Evolutionary conservation across 768 basidiomycete species (phyloP).

Genomic region (Amanita rimosa): DNA sequence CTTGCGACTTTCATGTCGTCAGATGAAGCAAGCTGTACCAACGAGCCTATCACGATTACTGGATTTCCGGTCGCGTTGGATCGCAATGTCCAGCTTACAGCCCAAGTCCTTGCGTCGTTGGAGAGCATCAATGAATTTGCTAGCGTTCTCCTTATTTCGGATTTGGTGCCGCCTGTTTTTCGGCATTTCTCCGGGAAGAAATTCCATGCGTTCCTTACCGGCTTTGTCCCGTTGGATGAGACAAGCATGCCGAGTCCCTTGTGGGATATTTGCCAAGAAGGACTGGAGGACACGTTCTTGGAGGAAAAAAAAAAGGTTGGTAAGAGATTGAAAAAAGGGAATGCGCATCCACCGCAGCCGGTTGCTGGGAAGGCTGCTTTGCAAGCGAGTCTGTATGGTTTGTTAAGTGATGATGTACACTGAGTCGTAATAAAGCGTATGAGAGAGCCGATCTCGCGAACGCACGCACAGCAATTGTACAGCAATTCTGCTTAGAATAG

Average conservation of each 20-base stretch:
- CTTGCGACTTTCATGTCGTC: slow-evolving; percentile 36
- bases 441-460: neutral
- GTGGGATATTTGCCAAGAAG: slow-evolving; percentile 36
- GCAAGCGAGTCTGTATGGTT: neutral
- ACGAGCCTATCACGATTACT: slow-evolving; percentile 6
- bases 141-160: slow-evolving; percentile 47
- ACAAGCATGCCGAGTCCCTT: slow-evolving; percentile 23
- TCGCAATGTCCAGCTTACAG: slow-evolving; percentile 56
- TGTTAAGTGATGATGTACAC: neutral
- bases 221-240: slow-evolving; percentile 12
- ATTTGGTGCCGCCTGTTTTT: slow-evolving; percentile 32
- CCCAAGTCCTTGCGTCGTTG: slow-evolving; percentile 48
- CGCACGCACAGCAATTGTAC: neutral
- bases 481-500: slow-evolving; percentile 1
- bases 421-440: neutral
- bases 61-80: slow-evolving; percentile 32
- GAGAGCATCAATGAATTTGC: slow-evolving; percentile 51
- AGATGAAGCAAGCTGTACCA: neutral
- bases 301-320: slow-evolving; percentile 35
- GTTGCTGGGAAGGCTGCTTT: neutral
- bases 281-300: slow-evolving; percentile 36
- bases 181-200: slow-evolving; percentile 44
- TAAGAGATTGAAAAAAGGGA: slow-evolving; percentile 19
- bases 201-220: slow-evolving; percentile 46
- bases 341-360: neutral